Conservation (phyloP, 2,329 filamentous ascomycete species). For the Keithomyces neogunnii region DNA sequence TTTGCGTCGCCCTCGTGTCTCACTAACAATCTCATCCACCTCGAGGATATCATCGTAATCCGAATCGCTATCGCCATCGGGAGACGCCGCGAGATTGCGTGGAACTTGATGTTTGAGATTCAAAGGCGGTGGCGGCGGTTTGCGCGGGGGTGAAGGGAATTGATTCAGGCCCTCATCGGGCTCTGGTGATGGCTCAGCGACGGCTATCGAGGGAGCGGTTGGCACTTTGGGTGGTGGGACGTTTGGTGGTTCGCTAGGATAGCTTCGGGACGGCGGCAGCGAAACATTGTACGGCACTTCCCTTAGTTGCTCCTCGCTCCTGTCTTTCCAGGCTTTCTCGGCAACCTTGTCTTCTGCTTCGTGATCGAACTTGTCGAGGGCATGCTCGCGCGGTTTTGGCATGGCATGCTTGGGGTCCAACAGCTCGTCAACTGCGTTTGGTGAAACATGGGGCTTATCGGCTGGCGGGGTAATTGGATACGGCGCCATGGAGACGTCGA, state of each 20-base stretch:
- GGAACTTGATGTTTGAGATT: constrained; percentile 43
- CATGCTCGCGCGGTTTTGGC: constrained; percentile 53
- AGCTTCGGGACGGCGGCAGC: constrained; percentile 47
- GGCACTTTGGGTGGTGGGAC: constrained; percentile 45
- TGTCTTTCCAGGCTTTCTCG: constrained; percentile 36
- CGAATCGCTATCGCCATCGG: constrained; percentile 62
- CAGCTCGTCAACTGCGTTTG: constrained; percentile 40
- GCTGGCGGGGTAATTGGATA: constrained; percentile 59
- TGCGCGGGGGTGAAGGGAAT: constrained; percentile 60
- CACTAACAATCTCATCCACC: constrained; percentile 52
- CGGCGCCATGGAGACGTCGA: constrained; percentile 50
- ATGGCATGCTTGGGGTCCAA: constrained; percentile 50
- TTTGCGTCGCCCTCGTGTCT: constrained; percentile 65
- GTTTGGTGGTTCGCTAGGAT: constrained; percentile 43
- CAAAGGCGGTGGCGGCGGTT: constrained; percentile 77
- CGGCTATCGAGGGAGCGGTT: constrained; percentile 28
- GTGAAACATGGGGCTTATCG: constrained; percentile 32
- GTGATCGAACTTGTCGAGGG: constrained; percentile 46
- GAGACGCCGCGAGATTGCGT: constrained; percentile 12
- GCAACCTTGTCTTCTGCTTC: constrained; percentile 43
- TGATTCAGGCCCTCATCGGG: constrained; percentile 37
- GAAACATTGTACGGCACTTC: constrained; percentile 42
- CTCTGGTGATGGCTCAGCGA: constrained; percentile 35
- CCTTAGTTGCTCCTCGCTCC: constrained; percentile 30
- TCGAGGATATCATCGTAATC: constrained; percentile 77